Base-by-base conservation (phyloP, 148 eudicot genomes). In the Dianthus caryophyllus region DNA sequence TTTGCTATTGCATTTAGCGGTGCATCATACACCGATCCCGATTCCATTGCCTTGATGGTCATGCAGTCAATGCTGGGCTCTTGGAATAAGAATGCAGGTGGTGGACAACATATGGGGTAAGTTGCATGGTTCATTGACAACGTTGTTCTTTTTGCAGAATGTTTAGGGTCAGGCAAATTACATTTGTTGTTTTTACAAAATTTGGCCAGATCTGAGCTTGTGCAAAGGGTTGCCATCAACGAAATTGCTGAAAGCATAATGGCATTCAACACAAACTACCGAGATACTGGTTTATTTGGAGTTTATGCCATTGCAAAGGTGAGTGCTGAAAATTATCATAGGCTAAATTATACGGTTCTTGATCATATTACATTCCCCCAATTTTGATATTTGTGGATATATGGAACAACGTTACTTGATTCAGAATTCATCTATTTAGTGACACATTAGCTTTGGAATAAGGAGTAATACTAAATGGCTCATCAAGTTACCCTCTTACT, bases 291-390 rank as follows among this genome's bases (percentile, higher is more conserved):
- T 18, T 78, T 92, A 60, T 92, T 89, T 81, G 98, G 98, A 44
- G 94, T 92, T 13, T 89, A 92, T 82, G 96, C 96, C 31, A 76
- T 84, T 71, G 96, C 98, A 47, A 89, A 92, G 98, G 98, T 92
- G 61, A 71, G 80, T 26, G 44, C 52, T 18, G 15, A 27, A 29
- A 58, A 9, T 33, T 31, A 33, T 24, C 30, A 31, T 31, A 54
- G 29, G 59, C 59, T 22, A 54, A 26, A 24, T 18, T 33, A 33
- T 33, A 33, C 7, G 4, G 38, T 33, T 7, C 38, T 33, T 33
- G 7, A 2, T 33, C 7, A 33, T 2, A 2, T 33, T 33, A 33
- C 38, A 33, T 33, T 2, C 38, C 38, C 38, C 38, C 3, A 33
- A 33, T 33, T 33, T 33, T 33, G 39, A 33, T 33, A 2, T 33